phyloP scores from a whole-genome alignment of 768 basidiomycete genomes.

The Agaricus sinodeliciosus region DNA sequence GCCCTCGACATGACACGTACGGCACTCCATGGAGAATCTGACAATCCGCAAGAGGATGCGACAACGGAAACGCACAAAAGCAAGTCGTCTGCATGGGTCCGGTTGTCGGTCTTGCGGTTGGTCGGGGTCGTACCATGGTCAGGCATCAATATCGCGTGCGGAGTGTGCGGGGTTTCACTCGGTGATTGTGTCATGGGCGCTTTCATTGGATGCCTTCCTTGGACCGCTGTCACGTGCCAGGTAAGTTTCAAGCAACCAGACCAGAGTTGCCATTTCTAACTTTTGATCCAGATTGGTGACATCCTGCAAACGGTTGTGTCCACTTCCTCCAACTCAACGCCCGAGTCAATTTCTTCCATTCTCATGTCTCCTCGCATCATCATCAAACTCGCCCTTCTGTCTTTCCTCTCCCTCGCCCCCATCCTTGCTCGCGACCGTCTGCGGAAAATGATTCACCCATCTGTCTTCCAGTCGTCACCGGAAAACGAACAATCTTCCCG shows the following conservation, averaged over 20 bases:
- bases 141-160: constrained; percentile 94
- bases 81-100: constrained; percentile 65
- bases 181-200: constrained; percentile 72
- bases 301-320: constrained; percentile 81
- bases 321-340: constrained; percentile 51
- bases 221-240: constrained; percentile 91
- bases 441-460: constrained; percentile 44
- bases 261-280: constrained; percentile 10
- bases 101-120: constrained; percentile 80
- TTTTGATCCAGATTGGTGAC: constrained; percentile 63
- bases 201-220: constrained; percentile 80
- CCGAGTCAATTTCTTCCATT: constrained; percentile 80
- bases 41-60: constrained; percentile 29
- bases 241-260: constrained; percentile 33
- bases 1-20: constrained; percentile 80
- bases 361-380: constrained; percentile 79
- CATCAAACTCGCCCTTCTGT: constrained; percentile 75
- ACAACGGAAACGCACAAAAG: constrained; percentile 23
- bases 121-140: constrained; percentile 96
- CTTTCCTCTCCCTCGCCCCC: constrained; percentile 80
- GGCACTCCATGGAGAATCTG: constrained; percentile 66
- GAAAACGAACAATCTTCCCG: constrained; percentile 25
- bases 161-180: constrained; percentile 78
- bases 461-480: constrained; percentile 13
- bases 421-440: constrained; percentile 71